Percentiles rank a stretch among this genome's conserved stretches.
Evolutionary conservation across 805 yeast species (phyloP).

Genomic region (Candida railenensis): DNA sequence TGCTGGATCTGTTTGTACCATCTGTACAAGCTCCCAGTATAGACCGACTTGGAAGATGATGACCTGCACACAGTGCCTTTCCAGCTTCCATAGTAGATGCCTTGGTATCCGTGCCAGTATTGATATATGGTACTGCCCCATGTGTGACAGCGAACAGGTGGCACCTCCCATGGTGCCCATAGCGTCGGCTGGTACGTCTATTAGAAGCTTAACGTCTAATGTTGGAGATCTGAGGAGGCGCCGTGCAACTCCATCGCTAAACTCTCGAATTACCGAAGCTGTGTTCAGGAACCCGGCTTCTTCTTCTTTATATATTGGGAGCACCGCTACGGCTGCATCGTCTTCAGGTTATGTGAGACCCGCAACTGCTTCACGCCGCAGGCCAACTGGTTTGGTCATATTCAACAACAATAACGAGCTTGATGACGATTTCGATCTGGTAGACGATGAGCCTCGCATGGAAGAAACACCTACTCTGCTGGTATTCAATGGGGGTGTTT

Average conservation of each 20-base stretch:
- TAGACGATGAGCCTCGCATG: not conserved
- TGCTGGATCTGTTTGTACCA: conserved; percentile 25
- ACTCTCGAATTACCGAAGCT: conserved; percentile 4
- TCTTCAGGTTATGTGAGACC: not conserved
- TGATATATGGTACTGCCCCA: conserved; percentile 48
- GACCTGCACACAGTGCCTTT: conserved; percentile 33
- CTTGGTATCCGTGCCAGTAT: conserved; percentile 25
- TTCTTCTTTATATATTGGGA: not conserved
- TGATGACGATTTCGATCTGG: conserved; percentile 25
- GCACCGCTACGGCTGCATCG: not conserved
- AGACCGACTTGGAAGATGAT: conserved; percentile 18
- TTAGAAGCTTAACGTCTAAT: not conserved
- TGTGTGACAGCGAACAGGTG: conserved; percentile 45
- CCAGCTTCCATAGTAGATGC: conserved; percentile 41
- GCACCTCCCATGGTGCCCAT: not conserved
- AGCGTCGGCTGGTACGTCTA: not conserved
- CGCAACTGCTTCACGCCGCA: not conserved
- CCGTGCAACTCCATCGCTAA: not conserved
- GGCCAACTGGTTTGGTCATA: conserved; percentile 3
- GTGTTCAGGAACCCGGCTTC: conserved; percentile 5
- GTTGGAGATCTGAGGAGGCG: not conserved
- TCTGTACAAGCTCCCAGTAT: conserved; percentile 37
- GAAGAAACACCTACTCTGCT: conserved; percentile 8
- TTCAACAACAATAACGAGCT: conserved; percentile 22
- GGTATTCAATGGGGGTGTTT: conserved; percentile 39